phyloP scores from a whole-genome alignment of 805 yeast species.

The Debaryomyces prosopidis region DNA sequence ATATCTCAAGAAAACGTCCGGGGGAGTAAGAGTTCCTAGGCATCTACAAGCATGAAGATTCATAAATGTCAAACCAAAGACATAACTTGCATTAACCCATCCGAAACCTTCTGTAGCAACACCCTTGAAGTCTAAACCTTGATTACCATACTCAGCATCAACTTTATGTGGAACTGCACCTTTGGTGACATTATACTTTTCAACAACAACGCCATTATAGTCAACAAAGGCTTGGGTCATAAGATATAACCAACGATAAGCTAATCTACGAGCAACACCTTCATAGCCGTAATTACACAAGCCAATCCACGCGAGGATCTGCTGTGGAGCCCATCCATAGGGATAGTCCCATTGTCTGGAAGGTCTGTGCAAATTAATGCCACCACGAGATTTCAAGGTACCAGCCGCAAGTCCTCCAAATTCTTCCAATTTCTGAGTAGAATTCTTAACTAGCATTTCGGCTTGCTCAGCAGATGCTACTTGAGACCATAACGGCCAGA shows the following conservation, averaged over 20 bases:
- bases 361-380: constrained; percentile 68
- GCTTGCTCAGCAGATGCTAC: constrained; percentile 71
- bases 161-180: constrained; percentile 86
- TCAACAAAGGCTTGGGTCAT: constrained; percentile 90
- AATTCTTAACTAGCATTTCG: constrained; percentile 49
- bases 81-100: constrained; percentile 91
- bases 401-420: constrained; percentile 90
- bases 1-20: constrained; percentile 56
- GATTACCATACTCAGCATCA: constrained; percentile 96
- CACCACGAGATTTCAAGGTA: constrained; percentile 72
- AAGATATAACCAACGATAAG: constrained; percentile 85
- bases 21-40: constrained; percentile 76
- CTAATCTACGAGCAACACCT: constrained; percentile 65
- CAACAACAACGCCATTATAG: constrained; percentile 92
- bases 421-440: constrained; percentile 73
- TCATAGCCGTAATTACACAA: constrained; percentile 67
- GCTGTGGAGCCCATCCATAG: constrained; percentile 98
- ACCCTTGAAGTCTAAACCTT: constrained; percentile 89
- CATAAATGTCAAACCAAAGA: constrained; percentile 68
- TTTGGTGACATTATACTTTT: constrained; percentile 87
- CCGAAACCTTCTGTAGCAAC: constrained; percentile 97
- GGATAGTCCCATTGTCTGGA: constrained; percentile 98
- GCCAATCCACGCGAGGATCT: constrained; percentile 91
- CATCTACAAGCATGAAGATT: constrained; percentile 70
- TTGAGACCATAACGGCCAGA: constrained; percentile 92